Evolutionary conservation across 2,329 filamentous ascomycete genomes (phyloP), one percentile per base, ranked within the genome.

Genomic region (Fusarium goolgardi): DNA sequence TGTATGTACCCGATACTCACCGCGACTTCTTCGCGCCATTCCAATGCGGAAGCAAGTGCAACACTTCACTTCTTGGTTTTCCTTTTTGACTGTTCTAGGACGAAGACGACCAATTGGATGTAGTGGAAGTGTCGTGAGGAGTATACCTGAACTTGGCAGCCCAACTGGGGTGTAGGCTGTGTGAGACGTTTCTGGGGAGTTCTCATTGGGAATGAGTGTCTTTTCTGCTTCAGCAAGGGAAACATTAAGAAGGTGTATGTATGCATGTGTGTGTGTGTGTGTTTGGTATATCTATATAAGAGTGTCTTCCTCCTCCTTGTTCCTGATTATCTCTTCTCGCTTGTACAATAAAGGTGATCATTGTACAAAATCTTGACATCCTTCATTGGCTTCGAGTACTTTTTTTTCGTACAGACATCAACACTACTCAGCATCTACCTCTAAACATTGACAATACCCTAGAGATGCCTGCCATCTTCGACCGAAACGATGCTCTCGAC

Each of bases 401-500:
- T 6, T 47, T 20, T 31, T 4, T 11, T 35, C 7, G 10, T 34
- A 29, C 4, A 35, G 31, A 23, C 13, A 32, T 37, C 49, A 45
- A 46, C 25, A 37, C 16, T 40, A 21, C 16, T 29, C 20, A 60
- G 45, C 23, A 52, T 50, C 37, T 37, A 29, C 16, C 21, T 34
- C 31, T 12, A 6, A 54, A n/a, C 37, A 21, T 46, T n/a, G 25
- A 23, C 20, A 41, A 31, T 15, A 49, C 15, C 43, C 16, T 55
- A 60, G 70, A 58, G 45, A 81, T 81, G 80, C 64, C 69, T 31
- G 54, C 70, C 51, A 63, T 81, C 25, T 53, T 71, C n/a, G 18
- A 65, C 34, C 75, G 78, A 43, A 86, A 86, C 75, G 77, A 82
- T 44, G 84, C 82, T 23, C 77, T 87, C 37, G 63, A 76, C 34